These are phyloP conservation scores for Vitis rotundifolia DNA, from an alignment of 164 flowering plant genomes.

Conservation along the genomic window DNA sequence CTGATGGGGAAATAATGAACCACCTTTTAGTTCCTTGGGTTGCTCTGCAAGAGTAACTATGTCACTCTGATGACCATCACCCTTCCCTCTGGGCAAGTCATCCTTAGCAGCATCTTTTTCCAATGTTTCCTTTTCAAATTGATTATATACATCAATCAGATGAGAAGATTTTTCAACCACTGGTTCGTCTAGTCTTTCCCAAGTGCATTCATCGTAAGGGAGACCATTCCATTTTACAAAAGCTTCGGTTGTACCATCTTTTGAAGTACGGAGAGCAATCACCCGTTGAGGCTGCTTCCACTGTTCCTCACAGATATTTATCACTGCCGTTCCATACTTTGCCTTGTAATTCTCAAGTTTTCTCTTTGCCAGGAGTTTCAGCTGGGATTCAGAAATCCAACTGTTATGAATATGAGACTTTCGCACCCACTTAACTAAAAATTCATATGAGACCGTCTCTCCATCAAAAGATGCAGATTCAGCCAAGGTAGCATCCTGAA, in stretches of 20 bases:
- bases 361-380: conserved; percentile 84
- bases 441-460: conserved; percentile 49
- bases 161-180: conserved; percentile 46
- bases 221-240: conserved; percentile 90
- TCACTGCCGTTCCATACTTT: conserved; percentile 76
- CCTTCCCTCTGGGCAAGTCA: conserved; percentile 26
- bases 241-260: conserved; percentile 61
- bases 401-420: conserved; percentile 82
- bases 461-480: conserved; percentile 25
- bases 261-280: conserved; percentile 55
- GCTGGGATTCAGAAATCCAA: conserved; percentile 83
- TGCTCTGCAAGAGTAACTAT: conserved; percentile 73
- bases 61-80: conserved; percentile 42
- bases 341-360: conserved; percentile 92
- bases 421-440: conserved; percentile 97
- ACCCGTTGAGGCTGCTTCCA: conserved; percentile 94
- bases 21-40: conserved; percentile 88
- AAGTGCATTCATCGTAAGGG: conserved; percentile 96
- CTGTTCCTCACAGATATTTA: conserved; percentile 78
- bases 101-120: conserved; percentile 52
- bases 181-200: conserved; percentile 88
- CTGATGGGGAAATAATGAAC: conserved; percentile 92
- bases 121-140: conserved; percentile 55
- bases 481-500: conserved; percentile 22
- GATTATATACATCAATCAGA: conserved; percentile 57